Percentiles rank a stretch among this genome's conserved stretches.
Conservation (phyloP, 2,329 filamentous ascomycete genomes). For the Dothideomycetidae sp. region DNA sequence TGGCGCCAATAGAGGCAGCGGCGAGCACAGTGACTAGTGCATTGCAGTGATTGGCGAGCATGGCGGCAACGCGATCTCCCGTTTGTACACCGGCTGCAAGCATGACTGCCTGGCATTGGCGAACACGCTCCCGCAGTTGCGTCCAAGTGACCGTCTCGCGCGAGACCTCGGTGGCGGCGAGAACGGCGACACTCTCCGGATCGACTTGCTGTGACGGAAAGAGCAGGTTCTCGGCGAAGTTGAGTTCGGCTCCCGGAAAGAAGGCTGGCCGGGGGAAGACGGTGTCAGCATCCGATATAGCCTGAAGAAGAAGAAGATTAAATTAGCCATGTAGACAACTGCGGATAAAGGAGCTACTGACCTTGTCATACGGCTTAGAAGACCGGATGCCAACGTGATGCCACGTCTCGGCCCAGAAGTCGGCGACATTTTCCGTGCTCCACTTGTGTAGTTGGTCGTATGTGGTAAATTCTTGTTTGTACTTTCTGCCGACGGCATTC, state of each 20-base stretch:
- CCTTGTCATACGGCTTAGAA: constrained; percentile 47
- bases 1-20: constrained; percentile 64
- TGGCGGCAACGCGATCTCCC: constrained; percentile 52
- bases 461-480: constrained; percentile 45
- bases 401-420: constrained; percentile 82
- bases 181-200: constrained; percentile 52
- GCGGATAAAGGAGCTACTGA: constrained; percentile 23
- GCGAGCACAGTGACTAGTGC: constrained; percentile 80
- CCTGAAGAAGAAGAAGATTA: constrained; percentile 34
- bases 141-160: constrained; percentile 60
- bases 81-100: constrained; percentile 47
- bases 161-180: constrained; percentile 64
- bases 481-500: constrained; percentile 51
- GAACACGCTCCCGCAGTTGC: constrained; percentile 63
- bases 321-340: too few relatives aligned
- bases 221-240: constrained; percentile 90
- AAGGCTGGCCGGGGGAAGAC: constrained; percentile 84
- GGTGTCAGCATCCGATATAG: constrained; percentile 49
- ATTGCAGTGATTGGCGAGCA: constrained; percentile 80
- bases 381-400: constrained; percentile 63
- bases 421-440: constrained; percentile 61
- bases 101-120: constrained; percentile 56
- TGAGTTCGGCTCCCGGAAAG: constrained; percentile 65
- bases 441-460: constrained; percentile 72
- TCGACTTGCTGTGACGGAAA: constrained; percentile 51